These are phyloP conservation scores for Thamnidium elegans DNA, from an alignment of 192 early-diverging fungal species.

Conservation along the genomic window DNA sequence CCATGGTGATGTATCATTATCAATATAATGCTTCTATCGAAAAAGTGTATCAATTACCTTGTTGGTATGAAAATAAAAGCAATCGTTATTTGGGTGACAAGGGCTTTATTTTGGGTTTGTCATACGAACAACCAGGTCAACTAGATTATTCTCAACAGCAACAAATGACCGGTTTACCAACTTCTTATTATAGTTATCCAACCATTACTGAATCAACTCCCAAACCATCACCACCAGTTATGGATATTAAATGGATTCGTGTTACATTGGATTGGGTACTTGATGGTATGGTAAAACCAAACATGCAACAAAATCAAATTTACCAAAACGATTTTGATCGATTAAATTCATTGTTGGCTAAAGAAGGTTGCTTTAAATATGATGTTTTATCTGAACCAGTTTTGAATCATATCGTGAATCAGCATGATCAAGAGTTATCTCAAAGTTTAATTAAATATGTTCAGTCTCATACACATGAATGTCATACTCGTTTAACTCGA, in stretches of 20 bases:
- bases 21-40: constrained; percentile 29
- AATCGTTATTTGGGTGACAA: constrained; percentile 33
- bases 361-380: constrained; percentile 31
- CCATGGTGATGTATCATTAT: constrained; percentile 18
- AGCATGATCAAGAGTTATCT: neutral
- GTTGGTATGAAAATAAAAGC: constrained; percentile 1
- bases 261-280: constrained; percentile 28
- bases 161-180: neutral
- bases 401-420: constrained; percentile 18
- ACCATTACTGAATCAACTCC: neutral
- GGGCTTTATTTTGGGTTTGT: constrained; percentile 22
- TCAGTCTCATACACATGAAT: constrained; percentile 31
- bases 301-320: constrained; percentile 20
- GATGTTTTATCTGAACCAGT: constrained; percentile 30
- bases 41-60: constrained; percentile 21
- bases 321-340: constrained; percentile 11
- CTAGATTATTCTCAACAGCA: neutral
- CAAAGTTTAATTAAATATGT: constrained; percentile 20
- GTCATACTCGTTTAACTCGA: constrained; percentile 23
- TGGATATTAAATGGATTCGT: constrained; percentile 25
- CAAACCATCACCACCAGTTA: neutral
- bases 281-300: constrained; percentile 13
- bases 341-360: constrained; percentile 13
- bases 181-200: neutral
- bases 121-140: constrained; percentile 13